Conservation (phyloP, 1,284 basidiomycete species). For the Trametes sp. region DNA sequence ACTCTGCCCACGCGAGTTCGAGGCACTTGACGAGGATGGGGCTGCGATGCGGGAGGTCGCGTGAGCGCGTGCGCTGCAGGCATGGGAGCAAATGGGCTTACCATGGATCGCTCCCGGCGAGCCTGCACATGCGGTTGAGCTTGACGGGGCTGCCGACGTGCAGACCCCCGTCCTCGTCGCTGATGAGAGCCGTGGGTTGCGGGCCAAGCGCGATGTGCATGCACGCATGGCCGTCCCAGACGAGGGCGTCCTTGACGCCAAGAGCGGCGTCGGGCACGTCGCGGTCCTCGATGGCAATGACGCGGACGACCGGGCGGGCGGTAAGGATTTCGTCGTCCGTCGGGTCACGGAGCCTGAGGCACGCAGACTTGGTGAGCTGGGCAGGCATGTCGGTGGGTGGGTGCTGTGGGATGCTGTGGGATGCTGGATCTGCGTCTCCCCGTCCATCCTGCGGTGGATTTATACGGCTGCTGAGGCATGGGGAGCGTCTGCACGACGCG, state of each 20-base stretch:
- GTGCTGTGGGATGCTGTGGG: too few species aligned
- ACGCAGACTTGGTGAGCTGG: slow-evolving; percentile 5
- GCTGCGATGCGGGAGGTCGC: neutral
- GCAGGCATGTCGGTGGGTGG: neutral
- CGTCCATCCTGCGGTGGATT: neutral
- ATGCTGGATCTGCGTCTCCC: too few species aligned
- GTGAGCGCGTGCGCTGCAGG: neutral
- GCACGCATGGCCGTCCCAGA: slow-evolving; percentile 5
- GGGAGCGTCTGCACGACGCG: too few species aligned
- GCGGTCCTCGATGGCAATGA: slow-evolving; percentile 3
- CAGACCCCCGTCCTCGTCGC: neutral
- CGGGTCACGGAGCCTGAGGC: neutral
- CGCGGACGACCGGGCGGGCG: slow-evolving; percentile 5
- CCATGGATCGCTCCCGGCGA: neutral
- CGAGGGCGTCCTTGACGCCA: neutral
- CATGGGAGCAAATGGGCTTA: neutral
- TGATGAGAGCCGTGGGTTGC: neutral
- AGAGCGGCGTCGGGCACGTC: neutral
- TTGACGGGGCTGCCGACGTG: slow-evolving; percentile 7
- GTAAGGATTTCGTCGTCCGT: neutral
- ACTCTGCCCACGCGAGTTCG: neutral
- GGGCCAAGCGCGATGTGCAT: neutral
- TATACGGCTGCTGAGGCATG: neutral
- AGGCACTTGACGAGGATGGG: neutral
- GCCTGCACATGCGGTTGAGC: neutral